Evolutionary conservation across 176 grass and related monocot genomes (phyloP), one percentile per base, ranked within the genome.

Genomic region (Oryza longistaminata): DNA sequence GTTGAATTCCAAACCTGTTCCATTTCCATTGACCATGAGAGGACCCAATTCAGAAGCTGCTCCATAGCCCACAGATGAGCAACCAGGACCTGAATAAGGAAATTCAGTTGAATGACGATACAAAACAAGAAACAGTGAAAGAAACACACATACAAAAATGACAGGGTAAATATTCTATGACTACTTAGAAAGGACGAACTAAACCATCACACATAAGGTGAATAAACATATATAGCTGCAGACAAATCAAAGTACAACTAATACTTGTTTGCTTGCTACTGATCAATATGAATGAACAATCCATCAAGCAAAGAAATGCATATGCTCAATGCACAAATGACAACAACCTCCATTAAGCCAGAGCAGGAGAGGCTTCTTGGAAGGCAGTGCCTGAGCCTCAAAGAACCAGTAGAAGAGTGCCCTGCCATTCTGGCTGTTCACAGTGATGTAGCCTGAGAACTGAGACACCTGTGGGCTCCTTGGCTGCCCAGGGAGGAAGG

Each of bases 291-390:
- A 21, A 13, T 64, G 52, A 19, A 27, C 17, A 71, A 60, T 34
- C 19, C 58, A 77, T 27, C 31, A 79, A 65, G 14, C 12, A 82
- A 86, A 61, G 19, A 62, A 62, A 62, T 62, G 58, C 58, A 62
- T 62, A 24, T 62, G n/a, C 9, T 62, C 21, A 62, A 87, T 68
- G 19, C 67, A 60, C n/a, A 61, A 65, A 31, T 39, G 9, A 8
- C 3, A 43, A 92, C 95, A 43, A 94, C 95, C 92, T 93, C 95
- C 92, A 80, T 95, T 97, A 82, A 95, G 92, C 95, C 95, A 97
- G 55, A 97, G 91, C 8, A 95, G 89, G 83, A 97, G 87, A 69
- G 95, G 95, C 75, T 89, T 93, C 58, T 91, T 4, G 17, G 53
- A 80, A 1, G 95, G 87, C 19, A 52, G 22, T n/a, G 64, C 26